Evolutionary conservation across 306 rosid species (phyloP), one percentile per base, ranked within the genome.

Genomic region (Leucaena leucocephala): DNA sequence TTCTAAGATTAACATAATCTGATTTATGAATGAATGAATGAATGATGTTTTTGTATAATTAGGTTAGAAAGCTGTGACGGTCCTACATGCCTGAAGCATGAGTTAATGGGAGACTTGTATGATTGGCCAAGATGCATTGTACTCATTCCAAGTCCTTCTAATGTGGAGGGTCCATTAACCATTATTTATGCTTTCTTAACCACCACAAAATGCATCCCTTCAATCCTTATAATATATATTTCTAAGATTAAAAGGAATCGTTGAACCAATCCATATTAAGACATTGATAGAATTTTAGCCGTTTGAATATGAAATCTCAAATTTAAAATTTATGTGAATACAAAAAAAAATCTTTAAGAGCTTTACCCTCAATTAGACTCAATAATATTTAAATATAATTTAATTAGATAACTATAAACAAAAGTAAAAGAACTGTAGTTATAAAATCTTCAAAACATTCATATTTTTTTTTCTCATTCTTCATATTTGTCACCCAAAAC

Each of bases 71-170:
- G 13, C n/a, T 16, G 5, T 7, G 68, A 21, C 40, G 78, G 78
- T 74, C 78, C 78, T 74, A 57, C 78, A 7, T 40, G 34, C 39
- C 68, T 42, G 40, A 57, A 74, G 27, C 39, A 40, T 11, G 59
- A 57, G 54, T 57, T 74, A 68, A 57, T 72, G 76, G 64, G 35
- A 27, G 76, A 38, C 15, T 21, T 72, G 15, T 33, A 52, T 74
- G 15, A 55, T 74, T 74, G 78, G 14, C 43, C 78, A 74, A 57
- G 78, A 42, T 74, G 22, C 78, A 58, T 2, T 74, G 78, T 42
- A 39, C 21, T 52, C 68, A 12, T 1, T 55, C 21, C 22, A 74
- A 58, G 54, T 19, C 7, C 39, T 19, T 21, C 68, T 9, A 57
- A 74, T 52, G 33, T 49, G 76, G 65, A 72, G 76, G 76, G 68